Evolutionary conservation across 148 eudicot genomes (phyloP), one percentile per base, ranked within the genome.

Genomic region (Silene conica): DNA sequence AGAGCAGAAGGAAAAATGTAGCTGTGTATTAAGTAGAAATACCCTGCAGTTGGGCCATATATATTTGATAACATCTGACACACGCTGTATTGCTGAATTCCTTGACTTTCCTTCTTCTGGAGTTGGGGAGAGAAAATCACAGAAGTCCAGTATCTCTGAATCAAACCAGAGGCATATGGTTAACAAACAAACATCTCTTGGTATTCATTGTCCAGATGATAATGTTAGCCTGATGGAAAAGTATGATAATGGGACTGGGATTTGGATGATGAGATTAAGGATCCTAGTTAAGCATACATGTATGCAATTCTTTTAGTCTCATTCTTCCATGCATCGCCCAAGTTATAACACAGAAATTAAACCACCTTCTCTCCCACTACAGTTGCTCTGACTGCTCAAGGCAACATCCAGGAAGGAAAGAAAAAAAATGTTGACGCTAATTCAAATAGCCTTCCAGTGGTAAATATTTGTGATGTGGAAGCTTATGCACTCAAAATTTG

Each of bases 1-100:
- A 31, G 13, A 41, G 26, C 4, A 64, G 14, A 64, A 6, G 19
- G 28, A 55, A 48, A 34, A 16, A 8, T 21, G 25, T 6, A 25
- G 55, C 18, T 22, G 19, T 6, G n/a, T n/a, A 67, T 15, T 43
- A 18, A 73, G 67, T 2, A 1, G 38, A 74, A 75, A 56, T 68
- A 95, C 98, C 96, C 79, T 84, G 85, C 97, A 89, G 55, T 65
- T 74, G 68, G 97, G 98, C 98, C 98, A 95, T 46, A 95, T 95
- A 82, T 89, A 92, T 77, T 74, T 87, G 73, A 95, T 86, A 65
- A 92, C 97, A 73, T 86, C 89, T 59, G 80, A 85, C 11, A 95
- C 97, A 56, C 88, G 71, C 70, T 86, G 86, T 73, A 95, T 86
- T 12, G 98, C 98, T 25, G 87, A 75, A 63, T 79, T 82, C 19